phyloP scores from a whole-genome alignment of 306 rosid genomes.

The Oxytropis ochrocephala region DNA sequence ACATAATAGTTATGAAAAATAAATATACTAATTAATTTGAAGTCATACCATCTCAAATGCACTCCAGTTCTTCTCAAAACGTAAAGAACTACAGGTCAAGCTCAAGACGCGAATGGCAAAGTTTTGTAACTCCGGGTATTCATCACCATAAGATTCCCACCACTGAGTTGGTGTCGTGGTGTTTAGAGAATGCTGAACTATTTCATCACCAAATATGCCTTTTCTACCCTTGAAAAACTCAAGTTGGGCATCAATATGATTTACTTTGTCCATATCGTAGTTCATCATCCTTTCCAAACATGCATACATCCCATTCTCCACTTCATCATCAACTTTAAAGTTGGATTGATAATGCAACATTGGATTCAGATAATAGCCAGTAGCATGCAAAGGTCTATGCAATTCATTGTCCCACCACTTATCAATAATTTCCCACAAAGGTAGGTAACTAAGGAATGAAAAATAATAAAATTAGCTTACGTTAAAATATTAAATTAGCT shows the following conservation, averaged over 20 bases:
- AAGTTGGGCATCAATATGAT: neutral
- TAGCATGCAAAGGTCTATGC: too few relatives aligned
- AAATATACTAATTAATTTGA: neutral
- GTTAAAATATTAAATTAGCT: too few relatives aligned
- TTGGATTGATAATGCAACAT: too few relatives aligned
- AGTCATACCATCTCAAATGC: neutral
- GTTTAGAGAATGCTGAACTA: neutral
- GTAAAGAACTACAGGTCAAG: neutral
- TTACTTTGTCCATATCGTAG: too few relatives aligned
- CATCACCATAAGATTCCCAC: neutral
- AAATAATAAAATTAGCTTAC: too few relatives aligned
- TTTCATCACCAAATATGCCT: neutral
- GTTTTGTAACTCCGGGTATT: neutral
- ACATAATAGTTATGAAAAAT: neutral
- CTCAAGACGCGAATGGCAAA: neutral
- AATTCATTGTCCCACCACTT: too few relatives aligned
- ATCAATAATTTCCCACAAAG: too few relatives aligned
- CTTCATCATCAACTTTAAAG: too few relatives aligned
- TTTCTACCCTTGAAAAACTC: neutral
- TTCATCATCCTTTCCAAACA: too few relatives aligned
- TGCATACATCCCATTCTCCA: too few relatives aligned
- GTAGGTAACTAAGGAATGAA: too few relatives aligned
- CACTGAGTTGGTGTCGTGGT: neutral
- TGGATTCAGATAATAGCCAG: too few relatives aligned
- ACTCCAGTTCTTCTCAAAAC: neutral